Evolutionary conservation across 768 basidiomycete genomes (phyloP).

Genomic region (Boletus subparvulus): DNA sequence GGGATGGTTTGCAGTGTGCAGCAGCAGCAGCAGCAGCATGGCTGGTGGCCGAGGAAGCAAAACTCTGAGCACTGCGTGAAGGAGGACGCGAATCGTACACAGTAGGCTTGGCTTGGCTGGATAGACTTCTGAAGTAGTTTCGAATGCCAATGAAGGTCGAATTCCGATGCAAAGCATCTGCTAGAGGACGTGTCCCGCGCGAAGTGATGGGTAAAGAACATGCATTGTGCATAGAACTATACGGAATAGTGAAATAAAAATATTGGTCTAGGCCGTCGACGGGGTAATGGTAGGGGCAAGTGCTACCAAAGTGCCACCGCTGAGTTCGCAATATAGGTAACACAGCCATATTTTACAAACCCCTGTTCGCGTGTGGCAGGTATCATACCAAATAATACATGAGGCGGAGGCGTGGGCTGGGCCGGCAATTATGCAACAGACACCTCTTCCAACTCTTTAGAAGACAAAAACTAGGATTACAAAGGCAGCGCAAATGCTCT

Average conservation of each 20-base stretch:
- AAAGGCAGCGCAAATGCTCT: neutral
- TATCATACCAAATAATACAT: too few relatives aligned
- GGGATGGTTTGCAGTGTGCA: constrained; percentile 13
- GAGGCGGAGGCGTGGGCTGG: neutral
- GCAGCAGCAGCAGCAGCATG: constrained; percentile 11
- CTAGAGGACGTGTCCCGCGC: constrained; percentile 4
- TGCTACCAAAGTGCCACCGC: too few relatives aligned
- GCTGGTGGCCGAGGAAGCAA: constrained; percentile 18
- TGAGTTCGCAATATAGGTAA: neutral
- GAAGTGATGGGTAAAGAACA: constrained; percentile 4
- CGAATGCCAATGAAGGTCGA: constrained; percentile 34
- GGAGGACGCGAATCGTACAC: neutral
- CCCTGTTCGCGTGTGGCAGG: neutral
- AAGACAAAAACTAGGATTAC: neutral
- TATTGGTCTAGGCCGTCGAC: neutral
- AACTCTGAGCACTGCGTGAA: neutral
- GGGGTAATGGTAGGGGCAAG: neutral
- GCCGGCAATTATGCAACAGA: too few relatives aligned
- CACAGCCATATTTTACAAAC: constrained; percentile 18
- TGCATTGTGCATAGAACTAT: constrained; percentile 15
- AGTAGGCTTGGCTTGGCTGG: neutral
- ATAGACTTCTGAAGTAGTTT: constrained; percentile 27
- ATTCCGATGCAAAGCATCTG: constrained; percentile 6
- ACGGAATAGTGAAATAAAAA: neutral
- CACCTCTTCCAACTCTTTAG: neutral